These are phyloP conservation scores for Didymella segeticola DNA, from an alignment of 2,329 filamentous ascomycete genomes.

Conservation along the genomic window DNA sequence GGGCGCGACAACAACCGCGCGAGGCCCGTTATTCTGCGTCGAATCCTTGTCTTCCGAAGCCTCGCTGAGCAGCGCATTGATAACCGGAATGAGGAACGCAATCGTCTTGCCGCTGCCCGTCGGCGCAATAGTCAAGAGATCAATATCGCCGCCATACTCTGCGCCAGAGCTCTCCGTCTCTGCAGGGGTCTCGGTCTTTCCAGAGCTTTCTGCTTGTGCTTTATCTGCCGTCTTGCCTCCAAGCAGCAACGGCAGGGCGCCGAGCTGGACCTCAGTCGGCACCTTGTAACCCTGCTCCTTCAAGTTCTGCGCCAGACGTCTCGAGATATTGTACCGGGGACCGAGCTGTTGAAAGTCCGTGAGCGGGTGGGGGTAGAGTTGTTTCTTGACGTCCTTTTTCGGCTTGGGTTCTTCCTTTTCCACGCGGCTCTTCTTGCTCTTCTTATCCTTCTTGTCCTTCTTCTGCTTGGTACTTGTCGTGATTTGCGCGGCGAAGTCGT, in stretches of 20 bases:
- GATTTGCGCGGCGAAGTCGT: conserved; percentile 49
- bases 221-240: conserved; percentile 46
- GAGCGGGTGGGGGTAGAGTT: conserved; percentile 80
- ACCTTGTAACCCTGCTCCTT: conserved; percentile 81
- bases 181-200: too few species aligned
- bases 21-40: conserved; percentile 38
- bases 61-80: conserved; percentile 70
- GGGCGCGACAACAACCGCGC: conserved; percentile 56
- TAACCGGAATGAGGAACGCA: conserved; percentile 85
- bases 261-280: conserved; percentile 94
- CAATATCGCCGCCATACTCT: conserved; percentile 56
- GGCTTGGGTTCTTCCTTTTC: conserved; percentile 46
- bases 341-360: conserved; percentile 77
- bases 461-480: conserved; percentile 45
- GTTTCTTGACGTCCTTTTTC: conserved; percentile 62
- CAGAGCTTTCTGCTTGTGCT: conserved; percentile 12
- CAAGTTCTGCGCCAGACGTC: conserved; percentile 78
- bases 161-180: conserved; percentile 40
- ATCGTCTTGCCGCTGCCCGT: conserved; percentile 97
- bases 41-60: conserved; percentile 31
- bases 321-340: conserved; percentile 74
- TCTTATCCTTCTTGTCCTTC: conserved; percentile 61
- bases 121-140: conserved; percentile 88
- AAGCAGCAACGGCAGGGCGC: conserved; percentile 79
- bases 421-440: conserved; percentile 61